Conservation (phyloP, 1,139 yeast genomes). For the Magnusiomyces tetraspermus region DNA sequence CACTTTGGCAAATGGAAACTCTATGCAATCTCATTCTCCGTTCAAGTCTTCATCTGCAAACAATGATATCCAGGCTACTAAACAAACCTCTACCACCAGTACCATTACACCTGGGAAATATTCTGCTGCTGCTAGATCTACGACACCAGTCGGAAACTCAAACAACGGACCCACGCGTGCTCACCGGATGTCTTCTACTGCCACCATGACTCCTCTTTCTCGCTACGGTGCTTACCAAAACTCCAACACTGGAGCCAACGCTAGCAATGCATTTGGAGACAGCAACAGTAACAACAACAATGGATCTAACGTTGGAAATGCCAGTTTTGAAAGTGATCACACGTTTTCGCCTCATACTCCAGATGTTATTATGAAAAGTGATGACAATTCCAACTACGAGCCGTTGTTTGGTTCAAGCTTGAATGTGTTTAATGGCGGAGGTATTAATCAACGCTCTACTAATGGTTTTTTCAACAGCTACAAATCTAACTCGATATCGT, state of each 20-base stretch:
- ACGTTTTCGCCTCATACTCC: conserved; percentile 22
- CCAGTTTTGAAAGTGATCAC: not conserved
- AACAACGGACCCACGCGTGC: conserved; percentile 2
- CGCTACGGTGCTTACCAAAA: not conserved
- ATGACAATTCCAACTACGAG: not conserved
- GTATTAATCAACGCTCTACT: not conserved
- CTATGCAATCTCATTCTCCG: too few species aligned
- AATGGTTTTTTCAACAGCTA: not conserved
- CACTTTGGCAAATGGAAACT: not conserved
- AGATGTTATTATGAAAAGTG: conserved; percentile 16
- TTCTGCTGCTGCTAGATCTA: conserved; percentile 9
- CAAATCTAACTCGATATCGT: not conserved
- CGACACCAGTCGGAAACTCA: conserved; percentile 9
- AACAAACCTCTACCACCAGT: conserved; percentile 20
- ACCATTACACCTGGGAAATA: conserved; percentile 17
- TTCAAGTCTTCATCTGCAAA: not conserved
- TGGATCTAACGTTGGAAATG: not conserved
- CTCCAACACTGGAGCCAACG: not conserved
- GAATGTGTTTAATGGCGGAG: not conserved
- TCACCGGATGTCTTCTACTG: conserved; percentile 4
- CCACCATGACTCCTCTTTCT: conserved; percentile 9
- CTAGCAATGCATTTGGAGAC: too few species aligned
- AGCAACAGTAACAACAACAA: not conserved
- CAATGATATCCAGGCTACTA: conserved; percentile 14
- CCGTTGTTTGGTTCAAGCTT: not conserved